phyloP scores from a whole-genome alignment of 2,329 filamentous ascomycete species.

The Echinosphaeria canescens region DNA sequence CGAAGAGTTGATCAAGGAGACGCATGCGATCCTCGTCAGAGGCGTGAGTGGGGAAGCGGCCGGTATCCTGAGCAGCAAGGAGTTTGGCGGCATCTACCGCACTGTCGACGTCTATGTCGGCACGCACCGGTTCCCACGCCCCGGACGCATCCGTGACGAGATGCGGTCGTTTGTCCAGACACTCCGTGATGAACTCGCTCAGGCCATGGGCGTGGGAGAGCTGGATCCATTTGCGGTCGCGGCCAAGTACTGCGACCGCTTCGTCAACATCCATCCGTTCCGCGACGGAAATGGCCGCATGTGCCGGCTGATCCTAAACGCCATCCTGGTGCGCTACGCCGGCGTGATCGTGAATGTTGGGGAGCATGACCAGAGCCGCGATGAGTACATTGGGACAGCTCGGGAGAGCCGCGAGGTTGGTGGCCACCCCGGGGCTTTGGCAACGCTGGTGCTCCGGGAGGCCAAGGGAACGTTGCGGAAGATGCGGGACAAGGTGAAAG shows the following conservation, averaged over 20 bases:
- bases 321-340: slow-evolving; percentile 11
- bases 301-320: slow-evolving; percentile 14
- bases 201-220: background rate
- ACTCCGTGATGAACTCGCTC: slow-evolving; percentile 6
- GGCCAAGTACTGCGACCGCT: slow-evolving; percentile 9
- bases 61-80: slow-evolving; percentile 4
- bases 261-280: slow-evolving; percentile 16
- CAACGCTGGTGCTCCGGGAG: no score
- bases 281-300: slow-evolving; percentile 15
- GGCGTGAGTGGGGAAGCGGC: no score
- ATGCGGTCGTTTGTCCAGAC: slow-evolving; percentile 8
- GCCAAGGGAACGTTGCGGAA: no score
- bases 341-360: no score
- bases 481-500: no score
- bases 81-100: slow-evolving; percentile 7
- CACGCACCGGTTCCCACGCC: slow-evolving; percentile 6
- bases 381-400: no score
- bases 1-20: slow-evolving; percentile 7
- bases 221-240: slow-evolving; percentile 8
- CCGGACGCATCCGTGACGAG: slow-evolving; percentile 4
- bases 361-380: no score
- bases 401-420: no score
- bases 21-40: slow-evolving; percentile 7
- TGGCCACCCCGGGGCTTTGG: no score
- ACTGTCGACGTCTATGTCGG: slow-evolving; percentile 4